Evolutionary conservation across 495 filamentous ascomycete genomes (phyloP).

Genomic region (Jackrogersella minutella): DNA sequence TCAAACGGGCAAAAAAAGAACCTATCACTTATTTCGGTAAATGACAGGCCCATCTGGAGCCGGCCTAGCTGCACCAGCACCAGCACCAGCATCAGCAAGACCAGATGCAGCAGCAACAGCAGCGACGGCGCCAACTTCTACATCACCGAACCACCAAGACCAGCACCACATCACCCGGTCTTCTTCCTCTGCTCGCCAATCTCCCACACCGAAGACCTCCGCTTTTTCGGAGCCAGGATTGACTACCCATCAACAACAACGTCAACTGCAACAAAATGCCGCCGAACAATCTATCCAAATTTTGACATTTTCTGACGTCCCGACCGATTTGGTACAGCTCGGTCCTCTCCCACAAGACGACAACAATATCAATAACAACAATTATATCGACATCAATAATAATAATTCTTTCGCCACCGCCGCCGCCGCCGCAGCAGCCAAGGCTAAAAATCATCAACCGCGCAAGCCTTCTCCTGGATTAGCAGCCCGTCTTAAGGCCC

Average conservation of each 20-base stretch:
- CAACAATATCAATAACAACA: slow-evolving; percentile 34
- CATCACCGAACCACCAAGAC: slow-evolving; percentile 18
- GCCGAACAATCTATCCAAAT: slow-evolving; percentile 41
- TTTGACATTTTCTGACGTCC: slow-evolving; percentile 53
- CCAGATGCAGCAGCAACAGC: slow-evolving; percentile 31
- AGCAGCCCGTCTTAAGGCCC: slow-evolving; percentile 76
- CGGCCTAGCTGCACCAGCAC: slow-evolving; percentile 38
- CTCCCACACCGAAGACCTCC: slow-evolving; percentile 33
- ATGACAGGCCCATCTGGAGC: slow-evolving; percentile 42
- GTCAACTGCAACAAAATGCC: slow-evolving; percentile 42
- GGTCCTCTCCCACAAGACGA: slow-evolving; percentile 38
- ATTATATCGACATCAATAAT: slow-evolving; percentile 25
- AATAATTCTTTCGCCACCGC: slow-evolving; percentile 20
- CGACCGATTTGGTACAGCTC: slow-evolving; percentile 51
- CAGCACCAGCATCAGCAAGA: slow-evolving; percentile 25
- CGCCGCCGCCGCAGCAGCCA: too few relatives aligned
- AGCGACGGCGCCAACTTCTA: slow-evolving; percentile 5
- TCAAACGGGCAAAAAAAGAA: background rate
- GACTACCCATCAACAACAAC: slow-evolving; percentile 20
- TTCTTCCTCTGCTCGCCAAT: slow-evolving; percentile 30
- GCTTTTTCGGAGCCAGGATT: slow-evolving; percentile 42
- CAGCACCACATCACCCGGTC: slow-evolving; percentile 23
- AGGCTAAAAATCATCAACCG: slow-evolving; percentile 43
- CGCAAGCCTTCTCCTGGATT: slow-evolving; percentile 75
- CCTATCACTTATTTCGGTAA: slow-evolving; percentile 30